Evolutionary conservation across 352 stramenopile species (phyloP).

Genomic region (Pythium rhizo-oryzae): DNA sequence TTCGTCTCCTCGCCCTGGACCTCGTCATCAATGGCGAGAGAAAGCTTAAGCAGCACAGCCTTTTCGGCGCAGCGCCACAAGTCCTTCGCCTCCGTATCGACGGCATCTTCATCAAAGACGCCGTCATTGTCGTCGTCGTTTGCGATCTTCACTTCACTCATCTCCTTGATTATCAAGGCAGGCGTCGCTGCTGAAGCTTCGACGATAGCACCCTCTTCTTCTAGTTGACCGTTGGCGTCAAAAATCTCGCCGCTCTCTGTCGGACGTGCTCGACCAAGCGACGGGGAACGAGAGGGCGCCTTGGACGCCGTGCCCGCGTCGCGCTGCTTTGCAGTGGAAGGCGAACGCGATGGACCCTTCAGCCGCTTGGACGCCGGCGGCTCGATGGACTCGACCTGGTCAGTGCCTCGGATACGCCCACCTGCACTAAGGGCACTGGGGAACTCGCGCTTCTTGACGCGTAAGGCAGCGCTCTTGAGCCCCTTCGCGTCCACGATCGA

Average conservation of each 20-base stretch:
- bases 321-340: constrained; percentile 21
- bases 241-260: constrained; percentile 50
- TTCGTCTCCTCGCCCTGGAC: constrained; percentile 25
- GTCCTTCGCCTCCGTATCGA: constrained; percentile 30
- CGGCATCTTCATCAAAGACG: constrained; percentile 21
- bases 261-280: constrained; percentile 30
- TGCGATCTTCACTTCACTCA: constrained; percentile 37
- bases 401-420: constrained; percentile 4
- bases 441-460: constrained; percentile 39
- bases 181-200: neutral
- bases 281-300: constrained; percentile 58
- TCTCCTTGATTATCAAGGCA: constrained; percentile 28
- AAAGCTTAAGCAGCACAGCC: constrained; percentile 50
- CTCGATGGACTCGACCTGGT: constrained; percentile 1
- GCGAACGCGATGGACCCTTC: constrained; percentile 42
- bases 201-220: constrained; percentile 13
- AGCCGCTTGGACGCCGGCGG: constrained; percentile 37
- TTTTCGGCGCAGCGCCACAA: constrained; percentile 59
- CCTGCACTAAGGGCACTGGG: constrained; percentile 32
- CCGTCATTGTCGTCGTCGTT: constrained; percentile 35
- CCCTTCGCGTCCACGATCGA: constrained; percentile 51
- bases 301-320: constrained; percentile 17
- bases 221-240: neutral
- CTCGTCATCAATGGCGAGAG: constrained; percentile 47
- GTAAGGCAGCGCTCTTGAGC: constrained; percentile 18